Conservation (phyloP, 2,329 filamentous ascomycete species). For the Dendrostoma leiphaemia region DNA sequence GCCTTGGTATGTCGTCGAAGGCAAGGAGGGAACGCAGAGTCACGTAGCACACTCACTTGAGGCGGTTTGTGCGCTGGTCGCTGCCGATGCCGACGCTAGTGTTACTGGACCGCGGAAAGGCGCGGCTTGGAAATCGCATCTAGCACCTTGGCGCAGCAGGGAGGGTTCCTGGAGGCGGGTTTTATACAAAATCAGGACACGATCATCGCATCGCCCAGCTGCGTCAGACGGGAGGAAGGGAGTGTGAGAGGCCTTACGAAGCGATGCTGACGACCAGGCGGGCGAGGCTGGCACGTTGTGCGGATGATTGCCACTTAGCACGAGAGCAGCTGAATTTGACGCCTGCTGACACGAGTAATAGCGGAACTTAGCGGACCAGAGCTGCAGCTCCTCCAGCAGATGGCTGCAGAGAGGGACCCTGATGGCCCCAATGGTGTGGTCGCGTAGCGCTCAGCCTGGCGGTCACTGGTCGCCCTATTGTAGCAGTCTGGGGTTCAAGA, state of each 20-base stretch:
- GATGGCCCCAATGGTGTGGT: neutral
- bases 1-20: neutral
- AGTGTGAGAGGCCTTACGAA: neutral
- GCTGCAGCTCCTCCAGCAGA: neutral
- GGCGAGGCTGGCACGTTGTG: neutral
- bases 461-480: neutral
- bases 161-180: neutral
- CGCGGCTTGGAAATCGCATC: conserved; percentile 14
- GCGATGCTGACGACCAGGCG: neutral
- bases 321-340: too few relatives aligned
- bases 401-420: neutral
- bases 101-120: conserved; percentile 5
- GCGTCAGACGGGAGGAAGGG: conserved; percentile 5
- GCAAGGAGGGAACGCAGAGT: neutral
- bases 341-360: neutral
- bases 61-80: conserved; percentile 4
- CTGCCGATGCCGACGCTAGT: conserved; percentile 12
- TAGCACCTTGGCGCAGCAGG: conserved; percentile 4
- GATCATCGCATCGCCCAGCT: too few relatives aligned
- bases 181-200: neutral
- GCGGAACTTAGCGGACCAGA: neutral
- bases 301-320: neutral
- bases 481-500: neutral
- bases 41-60: conserved; percentile 3
- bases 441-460: neutral